phyloP scores from a whole-genome alignment of 805 yeast species.

The Saccharomycopsis sp. region DNA sequence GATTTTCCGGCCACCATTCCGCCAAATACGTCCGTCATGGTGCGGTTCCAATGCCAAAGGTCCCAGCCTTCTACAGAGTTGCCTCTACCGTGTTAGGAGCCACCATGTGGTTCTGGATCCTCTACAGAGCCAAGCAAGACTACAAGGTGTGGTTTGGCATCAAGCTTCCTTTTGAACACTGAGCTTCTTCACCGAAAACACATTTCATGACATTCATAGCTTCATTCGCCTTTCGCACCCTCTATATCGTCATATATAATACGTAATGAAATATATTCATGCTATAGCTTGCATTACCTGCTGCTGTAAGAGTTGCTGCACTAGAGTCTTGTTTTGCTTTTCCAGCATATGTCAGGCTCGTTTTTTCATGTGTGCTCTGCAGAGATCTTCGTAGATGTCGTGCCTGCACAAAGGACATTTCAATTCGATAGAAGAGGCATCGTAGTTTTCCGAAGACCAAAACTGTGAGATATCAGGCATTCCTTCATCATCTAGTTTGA shows the following conservation, averaged over 20 bases:
- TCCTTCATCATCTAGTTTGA: neutral
- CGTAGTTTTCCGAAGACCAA: neutral
- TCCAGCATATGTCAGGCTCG: too few relatives aligned
- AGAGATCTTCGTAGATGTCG: neutral
- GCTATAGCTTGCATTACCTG: constrained; percentile 12
- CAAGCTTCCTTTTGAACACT: constrained; percentile 39
- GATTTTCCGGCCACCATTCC: constrained; percentile 22
- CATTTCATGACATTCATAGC: too few relatives aligned
- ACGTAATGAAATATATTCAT: neutral
- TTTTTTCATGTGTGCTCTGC: neutral
- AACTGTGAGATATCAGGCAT: neutral
- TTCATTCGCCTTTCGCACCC: neutral
- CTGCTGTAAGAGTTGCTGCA: constrained; percentile 4
- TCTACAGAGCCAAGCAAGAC: constrained; percentile 73
- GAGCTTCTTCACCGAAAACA: too few relatives aligned
- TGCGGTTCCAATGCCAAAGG: constrained; percentile 59
- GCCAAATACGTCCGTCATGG: constrained; percentile 42
- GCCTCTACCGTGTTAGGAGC: constrained; percentile 71
- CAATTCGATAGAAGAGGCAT: neutral
- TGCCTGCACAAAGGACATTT: neutral
- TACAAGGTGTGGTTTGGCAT: constrained; percentile 52
- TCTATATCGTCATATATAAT: neutral
- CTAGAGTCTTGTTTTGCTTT: too few relatives aligned
- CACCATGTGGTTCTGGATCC: constrained; percentile 83
- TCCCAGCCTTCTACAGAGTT: constrained; percentile 48